Conservation (phyloP, 768 basidiomycete genomes). For the Xerocomellus chrysenteron region DNA sequence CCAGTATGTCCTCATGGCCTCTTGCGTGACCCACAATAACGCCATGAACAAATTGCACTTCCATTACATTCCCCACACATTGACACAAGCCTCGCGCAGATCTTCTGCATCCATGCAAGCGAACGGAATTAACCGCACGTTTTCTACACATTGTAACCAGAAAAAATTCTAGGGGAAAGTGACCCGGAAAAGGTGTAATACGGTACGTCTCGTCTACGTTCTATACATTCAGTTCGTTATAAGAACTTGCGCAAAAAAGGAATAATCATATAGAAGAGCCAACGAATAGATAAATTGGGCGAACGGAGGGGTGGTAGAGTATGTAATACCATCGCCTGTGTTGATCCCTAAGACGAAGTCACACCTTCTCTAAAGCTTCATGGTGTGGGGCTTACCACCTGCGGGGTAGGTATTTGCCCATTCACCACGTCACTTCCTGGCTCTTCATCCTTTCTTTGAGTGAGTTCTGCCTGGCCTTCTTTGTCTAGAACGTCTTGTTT, state of each 20-base stretch:
- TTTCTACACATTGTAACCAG: slow-evolving; percentile 11
- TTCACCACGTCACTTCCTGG: slow-evolving; percentile 40
- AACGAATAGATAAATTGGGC: slow-evolving; percentile 31
- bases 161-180: slow-evolving; percentile 16
- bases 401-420: slow-evolving; percentile 35
- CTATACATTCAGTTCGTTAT: slow-evolving; percentile 24
- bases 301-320: slow-evolving; percentile 13
- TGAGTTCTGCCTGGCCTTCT: slow-evolving; percentile 36
- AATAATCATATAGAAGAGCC: slow-evolving; percentile 41
- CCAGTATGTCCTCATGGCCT: neutral
- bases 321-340: slow-evolving; percentile 26
- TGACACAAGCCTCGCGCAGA: neutral
- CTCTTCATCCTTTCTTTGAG: slow-evolving; percentile 36
- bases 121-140: slow-evolving; percentile 14
- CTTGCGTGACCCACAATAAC: slow-evolving; percentile 7
- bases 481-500: slow-evolving; percentile 38
- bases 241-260: slow-evolving; percentile 33
- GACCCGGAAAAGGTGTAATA: slow-evolving; percentile 10
- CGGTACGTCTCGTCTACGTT: slow-evolving; percentile 17
- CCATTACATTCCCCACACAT: slow-evolving; percentile 23
- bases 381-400: slow-evolving; percentile 36
- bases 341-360: slow-evolving; percentile 30
- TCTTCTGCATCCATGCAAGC: slow-evolving; percentile 13
- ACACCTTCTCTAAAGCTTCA: slow-evolving; percentile 31
- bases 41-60: slow-evolving; percentile 5